Evolutionary conservation across 164 flowering plant genomes (phyloP), one percentile per base, ranked within the genome.

Genomic region (Kingdonia uniflora): DNA sequence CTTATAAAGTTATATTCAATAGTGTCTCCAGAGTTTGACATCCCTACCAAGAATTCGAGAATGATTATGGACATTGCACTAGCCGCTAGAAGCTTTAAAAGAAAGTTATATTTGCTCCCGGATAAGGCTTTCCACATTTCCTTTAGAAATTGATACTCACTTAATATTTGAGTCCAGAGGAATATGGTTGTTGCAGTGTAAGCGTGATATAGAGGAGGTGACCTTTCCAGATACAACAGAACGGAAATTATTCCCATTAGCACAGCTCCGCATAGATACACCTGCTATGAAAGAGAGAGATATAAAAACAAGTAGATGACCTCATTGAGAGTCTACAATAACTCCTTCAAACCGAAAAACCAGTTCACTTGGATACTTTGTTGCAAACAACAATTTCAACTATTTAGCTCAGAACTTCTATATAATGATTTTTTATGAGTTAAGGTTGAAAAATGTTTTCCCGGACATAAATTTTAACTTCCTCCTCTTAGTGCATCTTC

Each of bases 161-260:
- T 74, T 41, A 78, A 56, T 67, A 87, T 91, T 68, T 67, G 80
- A 29, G 92, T 82, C 98, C 98, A 91, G 6, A 91, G 79, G 63
- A 85, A 80, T 25, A 80, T 66, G 11, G 98, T 85, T 88, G 85
- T 73, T 42, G 81, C 78, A 51, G 65, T 42, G 60, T 87, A 91
- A 37, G 78, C 87, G 70, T 87, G 90, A 62, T 91, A 91, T 53
- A 91, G 90, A 42, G 81, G 86, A 61, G 96, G 95, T 44, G 96
- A 79, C 54, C 65, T 80, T 73, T 91, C 94, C 69, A 85, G 7
- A 57, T 75, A 64, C 52, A 85, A 68, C 23, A 83, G 37, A 54
- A 57, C 17, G 58, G 55, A 79, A 44, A 72, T 26, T 23, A 71
- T 43, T 39, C 66, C 86, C 85, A 85, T 74, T 52, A 80, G 56